Evolutionary conservation across 768 basidiomycete species (phyloP).

Genomic region (Pisolithus marmoratus): DNA sequence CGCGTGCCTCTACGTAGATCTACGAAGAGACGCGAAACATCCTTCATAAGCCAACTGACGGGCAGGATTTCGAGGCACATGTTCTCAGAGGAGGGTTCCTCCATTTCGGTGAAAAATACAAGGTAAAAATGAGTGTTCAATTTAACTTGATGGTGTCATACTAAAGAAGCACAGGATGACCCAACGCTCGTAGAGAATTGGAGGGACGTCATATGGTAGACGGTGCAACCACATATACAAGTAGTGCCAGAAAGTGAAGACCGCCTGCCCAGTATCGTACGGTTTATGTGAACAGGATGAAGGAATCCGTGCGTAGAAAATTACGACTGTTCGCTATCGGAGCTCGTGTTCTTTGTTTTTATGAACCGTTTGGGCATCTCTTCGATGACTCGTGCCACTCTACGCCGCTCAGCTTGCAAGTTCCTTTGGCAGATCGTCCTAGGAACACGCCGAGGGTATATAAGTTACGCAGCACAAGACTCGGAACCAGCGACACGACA

Average conservation of each 20-base stretch:
- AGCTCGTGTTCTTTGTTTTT: slow-evolving; percentile 32
- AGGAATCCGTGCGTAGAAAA: too few relatives aligned
- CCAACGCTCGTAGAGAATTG: slow-evolving; percentile 71
- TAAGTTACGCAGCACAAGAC: background rate
- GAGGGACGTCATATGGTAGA: slow-evolving; percentile 60
- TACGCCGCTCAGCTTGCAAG: slow-evolving; percentile 47
- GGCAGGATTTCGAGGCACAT: slow-evolving; percentile 50
- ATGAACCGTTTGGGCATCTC: slow-evolving; percentile 51
- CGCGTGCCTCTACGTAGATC: slow-evolving; percentile 36
- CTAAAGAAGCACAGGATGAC: slow-evolving; percentile 43
- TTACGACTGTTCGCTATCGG: slow-evolving; percentile 6
- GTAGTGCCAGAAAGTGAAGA: too few relatives aligned
- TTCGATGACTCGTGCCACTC: slow-evolving; percentile 53
- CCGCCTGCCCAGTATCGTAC: too few relatives aligned
- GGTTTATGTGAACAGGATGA: too few relatives aligned
- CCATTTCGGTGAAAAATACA: slow-evolving; percentile 64
- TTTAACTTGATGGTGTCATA: background rate
- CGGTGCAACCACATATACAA: background rate
- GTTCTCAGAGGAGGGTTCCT: slow-evolving; percentile 71
- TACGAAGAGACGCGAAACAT: slow-evolving; percentile 60
- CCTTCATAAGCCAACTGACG: slow-evolving; percentile 35
- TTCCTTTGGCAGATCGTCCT: slow-evolving; percentile 65
- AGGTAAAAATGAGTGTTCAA: slow-evolving; percentile 31
- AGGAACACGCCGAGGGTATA: slow-evolving; percentile 8
- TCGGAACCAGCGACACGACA: slow-evolving; percentile 11